A percentile compares a stretch with the other conserved stretches of the same genome.
Conservation (phyloP, 192 early-diverging fungal genomes). For the Glomus cerebriforme region DNA sequence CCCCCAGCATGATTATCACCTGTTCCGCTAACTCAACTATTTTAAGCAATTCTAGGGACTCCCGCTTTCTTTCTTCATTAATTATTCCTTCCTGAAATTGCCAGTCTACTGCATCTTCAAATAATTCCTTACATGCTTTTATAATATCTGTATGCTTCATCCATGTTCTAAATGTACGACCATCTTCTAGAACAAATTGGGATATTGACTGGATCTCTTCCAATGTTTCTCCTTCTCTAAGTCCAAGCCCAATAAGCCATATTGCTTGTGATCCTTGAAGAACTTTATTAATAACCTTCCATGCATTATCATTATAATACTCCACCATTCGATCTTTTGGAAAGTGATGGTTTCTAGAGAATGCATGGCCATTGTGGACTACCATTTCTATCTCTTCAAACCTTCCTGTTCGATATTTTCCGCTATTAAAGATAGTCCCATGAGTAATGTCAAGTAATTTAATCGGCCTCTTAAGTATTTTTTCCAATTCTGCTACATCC, state of each 20-base stretch:
- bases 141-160: conserved; percentile 21
- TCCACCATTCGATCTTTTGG: conserved; percentile 19
- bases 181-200: conserved; percentile 28
- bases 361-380: not conserved
- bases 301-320: conserved; percentile 25
- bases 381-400: too few relatives aligned
- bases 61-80: conserved; percentile 13
- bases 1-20: not conserved
- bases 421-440: conserved; percentile 16
- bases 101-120: conserved; percentile 12
- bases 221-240: not conserved
- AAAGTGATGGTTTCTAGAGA: conserved; percentile 20
- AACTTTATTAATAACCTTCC: conserved; percentile 11
- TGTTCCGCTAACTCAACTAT: conserved; percentile 30
- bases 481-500: conserved; percentile 29
- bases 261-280: conserved; percentile 26
- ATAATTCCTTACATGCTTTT: conserved; percentile 25
- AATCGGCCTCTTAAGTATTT: conserved; percentile 15
- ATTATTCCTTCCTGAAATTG: conserved; percentile 20
- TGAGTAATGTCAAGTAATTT: conserved; percentile 22
- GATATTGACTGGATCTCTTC: conserved; percentile 9
- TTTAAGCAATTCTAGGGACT: conserved; percentile 11
- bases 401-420: conserved; percentile 19
- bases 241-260: conserved; percentile 21
- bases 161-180: conserved; percentile 24